phyloP scores from a whole-genome alignment of 768 basidiomycete species.

The Lentinula sp. region DNA sequence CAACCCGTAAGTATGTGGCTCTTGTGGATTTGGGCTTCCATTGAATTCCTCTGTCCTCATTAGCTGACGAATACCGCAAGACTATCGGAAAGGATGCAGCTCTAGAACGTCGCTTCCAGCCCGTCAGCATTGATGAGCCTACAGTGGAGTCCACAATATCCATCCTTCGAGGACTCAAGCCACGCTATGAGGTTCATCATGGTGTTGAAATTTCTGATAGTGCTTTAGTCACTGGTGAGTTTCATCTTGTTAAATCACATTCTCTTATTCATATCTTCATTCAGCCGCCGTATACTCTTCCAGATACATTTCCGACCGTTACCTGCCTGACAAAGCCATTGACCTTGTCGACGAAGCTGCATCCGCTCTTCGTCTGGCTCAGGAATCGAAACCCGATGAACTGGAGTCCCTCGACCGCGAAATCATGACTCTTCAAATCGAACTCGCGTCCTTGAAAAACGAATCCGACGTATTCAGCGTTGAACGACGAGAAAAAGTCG shows the following conservation, averaged over 20 bases:
- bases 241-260: neutral
- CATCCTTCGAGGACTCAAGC: constrained; percentile 81
- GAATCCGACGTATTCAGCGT: constrained; percentile 81
- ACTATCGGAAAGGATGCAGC: constrained; percentile 91
- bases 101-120: constrained; percentile 87
- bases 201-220: constrained; percentile 89
- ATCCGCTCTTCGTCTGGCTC: constrained; percentile 78
- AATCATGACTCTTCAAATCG: constrained; percentile 84
- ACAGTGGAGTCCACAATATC: constrained; percentile 80
- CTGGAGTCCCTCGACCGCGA: constrained; percentile 79
- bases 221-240: constrained; percentile 76
- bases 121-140: constrained; percentile 84
- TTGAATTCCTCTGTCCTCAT: neutral
- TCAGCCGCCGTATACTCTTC: constrained; percentile 79
- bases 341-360: constrained; percentile 94
- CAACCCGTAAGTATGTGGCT: constrained; percentile 56
- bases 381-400: constrained; percentile 83
- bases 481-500: constrained; percentile 64
- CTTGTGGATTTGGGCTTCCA: too few relatives aligned
- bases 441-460: constrained; percentile 84
- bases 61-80: constrained; percentile 85
- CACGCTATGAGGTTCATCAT: constrained; percentile 87
- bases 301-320: constrained; percentile 83
- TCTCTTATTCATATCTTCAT: neutral
- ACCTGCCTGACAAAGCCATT: constrained; percentile 86